Percentiles rank a stretch among this genome's conserved stretches.
These are phyloP conservation scores for Excoecaria agallocha DNA, from an alignment of 345 rosid species.

Conservation along the genomic window DNA sequence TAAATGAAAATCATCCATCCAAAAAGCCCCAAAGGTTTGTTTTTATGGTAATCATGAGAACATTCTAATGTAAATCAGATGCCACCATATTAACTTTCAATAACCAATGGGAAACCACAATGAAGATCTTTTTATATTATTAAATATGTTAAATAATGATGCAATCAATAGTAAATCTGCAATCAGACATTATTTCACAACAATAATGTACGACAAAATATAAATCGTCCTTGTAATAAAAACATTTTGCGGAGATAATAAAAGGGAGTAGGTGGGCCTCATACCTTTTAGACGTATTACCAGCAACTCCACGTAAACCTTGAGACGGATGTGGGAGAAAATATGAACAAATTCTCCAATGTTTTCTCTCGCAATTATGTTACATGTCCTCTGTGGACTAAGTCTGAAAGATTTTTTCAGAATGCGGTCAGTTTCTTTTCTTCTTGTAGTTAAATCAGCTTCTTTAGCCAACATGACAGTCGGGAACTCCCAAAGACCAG, in stretches of 20 bases:
- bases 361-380: constrained; percentile 52
- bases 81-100: background rate
- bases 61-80: background rate
- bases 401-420: constrained; percentile 59
- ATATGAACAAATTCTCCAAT: constrained; percentile 81
- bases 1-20: background rate
- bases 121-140: background rate
- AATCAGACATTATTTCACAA: background rate
- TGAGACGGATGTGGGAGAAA: constrained; percentile 81
- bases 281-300: constrained; percentile 56
- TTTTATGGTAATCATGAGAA: background rate
- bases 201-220: background rate
- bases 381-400: constrained; percentile 43
- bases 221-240: background rate
- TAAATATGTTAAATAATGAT: no score
- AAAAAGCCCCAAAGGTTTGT: background rate
- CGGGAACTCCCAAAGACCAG: constrained; percentile 99
- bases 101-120: background rate
- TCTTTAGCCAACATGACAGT: constrained; percentile 54
- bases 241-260: background rate
- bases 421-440: constrained; percentile 49
- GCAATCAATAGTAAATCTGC: no score
- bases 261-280: constrained; percentile 10
- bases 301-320: constrained; percentile 67
- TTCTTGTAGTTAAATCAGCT: constrained; percentile 47